Percentiles rank a stretch among this genome's conserved stretches.
Conservation (phyloP, 176 grass and related monocot genomes). For the Musa schizocarpa region DNA sequence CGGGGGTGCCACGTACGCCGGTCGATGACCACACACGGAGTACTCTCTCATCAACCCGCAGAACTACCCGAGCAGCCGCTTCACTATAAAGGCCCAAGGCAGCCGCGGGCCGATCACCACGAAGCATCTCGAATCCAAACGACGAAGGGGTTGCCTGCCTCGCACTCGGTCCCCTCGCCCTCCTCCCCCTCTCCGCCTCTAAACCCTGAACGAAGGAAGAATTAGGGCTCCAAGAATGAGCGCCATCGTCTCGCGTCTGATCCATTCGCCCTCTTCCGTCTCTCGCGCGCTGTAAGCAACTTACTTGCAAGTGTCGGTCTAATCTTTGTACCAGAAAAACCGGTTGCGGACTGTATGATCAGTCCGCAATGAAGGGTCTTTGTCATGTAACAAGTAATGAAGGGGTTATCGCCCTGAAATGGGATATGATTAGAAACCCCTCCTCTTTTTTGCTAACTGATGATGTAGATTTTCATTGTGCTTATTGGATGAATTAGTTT, state of each 20-base stretch:
- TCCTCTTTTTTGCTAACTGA: no score
- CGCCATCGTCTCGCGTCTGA: conserved; percentile 13
- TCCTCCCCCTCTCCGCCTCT: neutral
- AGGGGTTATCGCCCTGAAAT: no score
- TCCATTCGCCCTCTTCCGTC: conserved; percentile 3
- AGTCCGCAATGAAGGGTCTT: no score
- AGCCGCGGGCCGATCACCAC: neutral
- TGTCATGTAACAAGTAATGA: no score
- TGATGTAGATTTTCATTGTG: no score
- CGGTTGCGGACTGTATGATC: no score
- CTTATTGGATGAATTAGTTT: no score
- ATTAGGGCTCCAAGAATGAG: conserved; percentile 7
- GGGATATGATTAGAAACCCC: no score
- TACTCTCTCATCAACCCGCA: no score
- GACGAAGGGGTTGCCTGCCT: no score
- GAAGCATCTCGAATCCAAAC: neutral
- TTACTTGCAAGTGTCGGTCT: neutral
- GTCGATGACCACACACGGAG: neutral
- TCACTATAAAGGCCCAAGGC: no score
- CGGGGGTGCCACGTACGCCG: neutral
- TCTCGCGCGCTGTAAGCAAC: conserved; percentile 3
- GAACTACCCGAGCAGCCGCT: no score
- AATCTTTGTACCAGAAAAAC: neutral
- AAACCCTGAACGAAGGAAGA: neutral
- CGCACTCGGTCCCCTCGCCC: neutral